Conservation (phyloP, 108 stramenopile species). For the Phaeodactylum tricornutum region DNA sequence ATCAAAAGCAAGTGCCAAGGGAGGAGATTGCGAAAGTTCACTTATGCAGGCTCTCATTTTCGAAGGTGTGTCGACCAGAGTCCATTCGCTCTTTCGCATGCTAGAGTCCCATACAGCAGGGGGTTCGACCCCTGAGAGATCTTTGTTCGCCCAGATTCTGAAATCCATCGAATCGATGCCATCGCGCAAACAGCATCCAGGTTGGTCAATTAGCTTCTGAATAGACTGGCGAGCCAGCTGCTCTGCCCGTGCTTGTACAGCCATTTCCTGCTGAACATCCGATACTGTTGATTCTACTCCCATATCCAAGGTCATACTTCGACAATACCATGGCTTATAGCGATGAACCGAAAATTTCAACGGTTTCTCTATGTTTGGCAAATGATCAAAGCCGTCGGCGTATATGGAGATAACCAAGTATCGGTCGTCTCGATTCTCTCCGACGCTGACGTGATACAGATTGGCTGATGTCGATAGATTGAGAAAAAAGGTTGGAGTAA, state of each 20-base stretch:
- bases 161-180: constrained; percentile 43
- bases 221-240: constrained; percentile 3
- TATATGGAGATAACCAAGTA: constrained; percentile 33
- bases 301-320: constrained; percentile 68
- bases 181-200: constrained; percentile 23
- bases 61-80: constrained; percentile 52
- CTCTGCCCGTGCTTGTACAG: constrained; percentile 1
- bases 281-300: too few species aligned
- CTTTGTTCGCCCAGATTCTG: constrained; percentile 15
- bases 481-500: background rate
- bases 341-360: too few species aligned
- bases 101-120: constrained; percentile 14
- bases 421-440: constrained; percentile 17
- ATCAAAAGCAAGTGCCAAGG: constrained; percentile 70
- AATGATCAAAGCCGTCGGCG: constrained; percentile 16
- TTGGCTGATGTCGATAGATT: constrained; percentile 6
- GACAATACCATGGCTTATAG: too few species aligned
- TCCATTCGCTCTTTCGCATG: constrained; percentile 17
- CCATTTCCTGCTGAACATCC: too few species aligned
- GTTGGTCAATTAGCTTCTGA: constrained; percentile 34
- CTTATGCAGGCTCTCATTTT: constrained; percentile 47
- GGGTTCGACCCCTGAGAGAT: constrained; percentile 34
- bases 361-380: background rate
- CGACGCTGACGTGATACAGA: constrained; percentile 46
- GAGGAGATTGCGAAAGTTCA: constrained; percentile 23